Percentiles rank a stretch among this genome's conserved stretches.
These are phyloP conservation scores for Gymnopilus dilepis DNA, from an alignment of 768 basidiomycete species.

Conservation along the genomic window DNA sequence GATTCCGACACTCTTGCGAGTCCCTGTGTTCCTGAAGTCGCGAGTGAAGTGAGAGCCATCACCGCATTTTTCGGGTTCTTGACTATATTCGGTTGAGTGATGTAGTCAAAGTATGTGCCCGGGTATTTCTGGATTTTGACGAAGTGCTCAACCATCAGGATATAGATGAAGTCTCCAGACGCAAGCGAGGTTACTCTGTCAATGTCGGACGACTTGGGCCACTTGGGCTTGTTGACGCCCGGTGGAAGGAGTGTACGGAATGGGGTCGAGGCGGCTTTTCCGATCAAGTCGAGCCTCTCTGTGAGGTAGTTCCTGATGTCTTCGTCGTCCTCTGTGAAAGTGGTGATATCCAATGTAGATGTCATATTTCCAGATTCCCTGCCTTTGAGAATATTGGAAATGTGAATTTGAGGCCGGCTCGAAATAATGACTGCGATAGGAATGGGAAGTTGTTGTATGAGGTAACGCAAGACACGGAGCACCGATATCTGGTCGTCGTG, in stretches of 20 bases:
- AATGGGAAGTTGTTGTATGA: too few species aligned
- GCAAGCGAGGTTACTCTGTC: not conserved
- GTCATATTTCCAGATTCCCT: too few species aligned
- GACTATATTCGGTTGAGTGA: not conserved
- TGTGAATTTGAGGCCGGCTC: too few species aligned
- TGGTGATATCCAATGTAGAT: too few species aligned
- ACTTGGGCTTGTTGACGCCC: not conserved
- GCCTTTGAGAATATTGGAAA: too few species aligned
- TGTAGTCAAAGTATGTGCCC: not conserved
- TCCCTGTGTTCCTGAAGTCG: not conserved
- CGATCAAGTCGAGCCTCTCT: too few species aligned
- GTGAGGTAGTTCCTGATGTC: too few species aligned
- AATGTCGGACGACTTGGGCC: not conserved
- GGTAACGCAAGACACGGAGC: not conserved
- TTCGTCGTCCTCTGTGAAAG: too few species aligned
- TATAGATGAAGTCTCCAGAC: constrained; percentile 11
- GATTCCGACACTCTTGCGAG: not conserved
- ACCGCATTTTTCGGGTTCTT: not conserved
- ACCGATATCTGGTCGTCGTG: not conserved
- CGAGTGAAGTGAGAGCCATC: not conserved
- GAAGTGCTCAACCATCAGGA: not conserved
- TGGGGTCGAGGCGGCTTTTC: not conserved
- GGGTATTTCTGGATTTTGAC: not conserved
- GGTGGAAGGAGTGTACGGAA: not conserved
- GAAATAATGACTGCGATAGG: too few species aligned